Conservation (phyloP, 2,329 filamentous ascomycete genomes). For the Colletotrichum tropicale region DNA sequence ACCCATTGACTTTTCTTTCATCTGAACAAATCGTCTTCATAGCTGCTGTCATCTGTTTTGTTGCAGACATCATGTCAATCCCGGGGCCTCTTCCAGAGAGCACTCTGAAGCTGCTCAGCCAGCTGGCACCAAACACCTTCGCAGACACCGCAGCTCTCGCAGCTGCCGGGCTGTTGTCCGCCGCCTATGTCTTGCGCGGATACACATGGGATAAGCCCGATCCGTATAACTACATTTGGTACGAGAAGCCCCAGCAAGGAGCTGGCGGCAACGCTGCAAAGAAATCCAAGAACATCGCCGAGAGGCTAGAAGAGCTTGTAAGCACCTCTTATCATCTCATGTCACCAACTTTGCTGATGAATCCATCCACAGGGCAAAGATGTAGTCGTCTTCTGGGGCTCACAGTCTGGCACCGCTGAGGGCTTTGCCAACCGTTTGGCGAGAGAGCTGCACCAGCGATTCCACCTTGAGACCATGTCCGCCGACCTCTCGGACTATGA, state of each 20-base stretch:
- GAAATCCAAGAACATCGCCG: constrained; percentile 49
- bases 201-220: constrained; percentile 53
- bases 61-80: background rate
- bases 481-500: constrained; percentile 54
- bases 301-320: constrained; percentile 33
- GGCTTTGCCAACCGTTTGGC: constrained; percentile 43
- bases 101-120: constrained; percentile 11
- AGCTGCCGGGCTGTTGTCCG: constrained; percentile 25
- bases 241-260: constrained; percentile 45
- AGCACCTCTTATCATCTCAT: background rate
- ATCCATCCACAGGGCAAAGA: background rate
- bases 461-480: constrained; percentile 41
- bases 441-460: constrained; percentile 41
- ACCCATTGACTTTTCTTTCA: background rate
- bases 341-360: background rate
- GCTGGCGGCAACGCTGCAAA: constrained; percentile 31
- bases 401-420: constrained; percentile 51
- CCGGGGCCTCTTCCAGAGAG: constrained; percentile 7
- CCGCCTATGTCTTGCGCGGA: constrained; percentile 44
- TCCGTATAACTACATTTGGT: constrained; percentile 51
- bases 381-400: constrained; percentile 50
- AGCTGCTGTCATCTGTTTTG: background rate
- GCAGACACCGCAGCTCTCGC: constrained; percentile 28
- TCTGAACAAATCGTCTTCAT: background rate
- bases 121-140: constrained; percentile 24